Base-by-base conservation (phyloP, 768 basidiomycete genomes). In the Suillus tomentosus region DNA sequence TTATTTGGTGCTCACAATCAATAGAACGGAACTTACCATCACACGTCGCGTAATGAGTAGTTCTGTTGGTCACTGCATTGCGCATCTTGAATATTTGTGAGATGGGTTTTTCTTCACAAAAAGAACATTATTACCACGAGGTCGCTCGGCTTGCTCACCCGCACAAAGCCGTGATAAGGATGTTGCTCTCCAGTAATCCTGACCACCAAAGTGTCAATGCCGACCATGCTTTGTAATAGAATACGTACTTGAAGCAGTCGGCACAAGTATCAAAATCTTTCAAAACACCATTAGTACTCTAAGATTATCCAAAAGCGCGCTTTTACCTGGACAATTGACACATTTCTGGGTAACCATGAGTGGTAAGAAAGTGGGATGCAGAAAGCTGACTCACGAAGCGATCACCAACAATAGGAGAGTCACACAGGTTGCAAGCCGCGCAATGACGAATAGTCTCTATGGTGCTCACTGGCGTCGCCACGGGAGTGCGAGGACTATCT, bases 381-480 rank as follows among this genome's bases (percentile, higher is more conserved):
- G 17, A 1, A 36, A 60, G 39, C 9, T 57, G 19, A 68, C 90
- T 76, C 71, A 94, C 91, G 79, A 85, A 95, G 53, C 94, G 86
- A 53, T 81, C 79, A 2, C 94, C 94, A 34, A 75, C 68, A 68
- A 96, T 91, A 3, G 79, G 74, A 1, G 86, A 87, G 66, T 90
- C 87, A 69, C 94, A 96, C 31, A 94, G 72, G 72, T 95, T 85
- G 76, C 94, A 96, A 11, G 74, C 82, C 7, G 92, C 91, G 65
- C 76, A 72, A 72, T 95, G 94, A 34, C 77, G 69, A n/a, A 78
- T 78, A 31, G 74, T 76, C 50, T 64, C 50, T 4, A n/a, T 59
- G 60, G 40, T 17, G 17, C 24, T 51, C 11, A 4, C 8, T 48
- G 2, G 56, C 31, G 54, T 22, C 34, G 51, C 43, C 13, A 36